phyloP scores from a whole-genome alignment of 129 eudicot genomes.

The Centaurea solstitialis region DNA sequence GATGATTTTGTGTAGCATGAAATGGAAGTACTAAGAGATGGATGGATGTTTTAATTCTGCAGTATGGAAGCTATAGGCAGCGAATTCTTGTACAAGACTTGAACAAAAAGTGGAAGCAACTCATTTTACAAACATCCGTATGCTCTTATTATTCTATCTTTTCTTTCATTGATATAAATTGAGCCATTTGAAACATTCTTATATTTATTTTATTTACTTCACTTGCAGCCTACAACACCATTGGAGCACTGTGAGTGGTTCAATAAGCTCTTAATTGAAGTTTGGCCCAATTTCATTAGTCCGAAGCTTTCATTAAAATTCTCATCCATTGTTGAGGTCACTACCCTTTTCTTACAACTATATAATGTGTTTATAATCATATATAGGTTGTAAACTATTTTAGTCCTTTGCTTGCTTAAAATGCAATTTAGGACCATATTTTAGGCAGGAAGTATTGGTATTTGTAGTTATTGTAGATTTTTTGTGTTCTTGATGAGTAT shows the following conservation, averaged over 20 bases:
- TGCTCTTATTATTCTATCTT: slow-evolving; percentile 2
- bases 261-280: slow-evolving; percentile 81
- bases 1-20: slow-evolving; percentile 4
- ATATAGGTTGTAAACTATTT: not conserved
- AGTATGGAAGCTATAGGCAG: slow-evolving; percentile 80
- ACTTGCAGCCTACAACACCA: slow-evolving; percentile 76
- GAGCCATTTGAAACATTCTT: not conserved
- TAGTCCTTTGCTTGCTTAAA: not conserved
- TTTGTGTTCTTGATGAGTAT: not conserved
- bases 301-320: slow-evolving; percentile 79
- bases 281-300: slow-evolving; percentile 80
- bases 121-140: slow-evolving; percentile 68
- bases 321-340: slow-evolving; percentile 86
- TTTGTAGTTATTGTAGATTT: not conserved
- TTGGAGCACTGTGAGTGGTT: slow-evolving; percentile 99
- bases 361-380: not conserved
- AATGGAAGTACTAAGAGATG: slow-evolving; percentile 4
- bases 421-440: not conserved
- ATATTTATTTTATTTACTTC: slow-evolving; percentile 16
- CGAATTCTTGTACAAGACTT: slow-evolving; percentile 73
- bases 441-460: not conserved
- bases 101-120: slow-evolving; percentile 89
- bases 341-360: slow-evolving; percentile 14
- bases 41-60: slow-evolving; percentile 28
- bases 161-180: not conserved